Percentiles rank a stretch among this genome's conserved stretches.
These are phyloP conservation scores for Paracorniculantispora psalliotae DNA, from an alignment of 2,329 filamentous ascomycete genomes.

Conservation along the genomic window DNA sequence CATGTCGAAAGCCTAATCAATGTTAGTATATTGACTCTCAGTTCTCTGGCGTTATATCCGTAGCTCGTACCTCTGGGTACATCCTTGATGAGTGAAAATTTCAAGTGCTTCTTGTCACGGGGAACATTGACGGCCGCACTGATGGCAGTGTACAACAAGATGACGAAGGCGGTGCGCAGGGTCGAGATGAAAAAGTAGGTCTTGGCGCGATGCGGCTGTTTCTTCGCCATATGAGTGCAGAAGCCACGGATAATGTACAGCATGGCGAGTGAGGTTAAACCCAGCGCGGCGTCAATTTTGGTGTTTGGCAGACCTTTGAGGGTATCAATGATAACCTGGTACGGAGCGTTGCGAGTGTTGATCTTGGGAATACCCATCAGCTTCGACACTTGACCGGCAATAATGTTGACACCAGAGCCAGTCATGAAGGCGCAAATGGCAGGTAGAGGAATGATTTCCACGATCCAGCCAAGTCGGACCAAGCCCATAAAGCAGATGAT, in stretches of 20 bases:
- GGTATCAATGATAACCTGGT: slow-evolving; percentile 47
- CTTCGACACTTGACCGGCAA: slow-evolving; percentile 44
- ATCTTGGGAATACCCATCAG: slow-evolving; percentile 46
- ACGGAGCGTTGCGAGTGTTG: slow-evolving; percentile 45
- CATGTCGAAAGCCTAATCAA: slow-evolving; percentile 68
- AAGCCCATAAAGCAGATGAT: slow-evolving; percentile 47
- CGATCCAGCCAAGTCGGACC: slow-evolving; percentile 47
- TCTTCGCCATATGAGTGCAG: slow-evolving; percentile 61
- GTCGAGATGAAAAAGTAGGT: slow-evolving; percentile 74
- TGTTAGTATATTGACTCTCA: neutral
- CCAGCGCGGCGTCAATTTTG: slow-evolving; percentile 67
- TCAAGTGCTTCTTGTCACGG: slow-evolving; percentile 48
- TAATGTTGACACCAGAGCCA: slow-evolving; percentile 47
- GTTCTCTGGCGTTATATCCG: neutral
- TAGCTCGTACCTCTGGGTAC: slow-evolving; percentile 60
- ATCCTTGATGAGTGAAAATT: slow-evolving; percentile 58
- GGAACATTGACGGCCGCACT: slow-evolving; percentile 63
- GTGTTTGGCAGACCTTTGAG: slow-evolving; percentile 42
- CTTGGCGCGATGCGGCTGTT: slow-evolving; percentile 61
- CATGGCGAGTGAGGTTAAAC: slow-evolving; percentile 61
- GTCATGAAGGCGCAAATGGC: slow-evolving; percentile 53
- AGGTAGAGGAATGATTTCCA: slow-evolving; percentile 50
- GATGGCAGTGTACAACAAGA: slow-evolving; percentile 73
- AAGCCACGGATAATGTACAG: slow-evolving; percentile 61
- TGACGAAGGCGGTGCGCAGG: slow-evolving; percentile 73